Evolutionary conservation across 2,329 filamentous ascomycete species (phyloP), one percentile per base, ranked within the genome.

Genomic region (Aspergillus sp.): DNA sequence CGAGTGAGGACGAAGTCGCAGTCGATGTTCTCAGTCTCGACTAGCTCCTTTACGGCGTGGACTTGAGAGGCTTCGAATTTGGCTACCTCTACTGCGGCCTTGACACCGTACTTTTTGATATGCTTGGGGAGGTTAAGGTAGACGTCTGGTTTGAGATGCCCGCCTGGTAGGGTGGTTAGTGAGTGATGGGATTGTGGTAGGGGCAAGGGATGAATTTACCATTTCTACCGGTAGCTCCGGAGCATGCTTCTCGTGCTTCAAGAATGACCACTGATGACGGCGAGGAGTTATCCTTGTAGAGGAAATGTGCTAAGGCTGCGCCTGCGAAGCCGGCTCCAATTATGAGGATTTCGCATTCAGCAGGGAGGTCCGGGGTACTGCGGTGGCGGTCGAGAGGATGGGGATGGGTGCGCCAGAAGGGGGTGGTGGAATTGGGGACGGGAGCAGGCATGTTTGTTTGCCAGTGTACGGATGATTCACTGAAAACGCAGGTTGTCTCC

Each of bases 281-380:
- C 13, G 58, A 52, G 10, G 42, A 59, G 41, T 50, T 62, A 57
- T 27, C 47, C 10, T 69, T 68, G 11, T 77, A 56, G 3, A 80
- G 71, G 59, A 82, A 76, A 44, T 80, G 79, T 0, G 76, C 76
- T 2, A 77, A 73, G 1, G 76, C 72, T 0, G 75, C 75, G 0
- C 81, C 81, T 2, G 80, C 73, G 54, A 77, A 80, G 1, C 82
- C 81, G 4, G 78, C 75, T 0, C 81, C 81, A 15, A 83, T 74
- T 30, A 83, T 76, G 15, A 78, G 72, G 54, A 83, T 75, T 48
- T 83, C 80, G 27, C 70, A 72, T 25, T 75, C 58, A 0, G 62
- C 41, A 0, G 80, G 81, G 1, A 83, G 66, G 8, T 55, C 47
- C 5, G 54, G 51, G 8, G 62, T 64, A 3, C 57, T 58, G 19